Evolutionary conservation across 495 filamentous ascomycete species (phyloP).

Genomic region (Penicillium canescens): DNA sequence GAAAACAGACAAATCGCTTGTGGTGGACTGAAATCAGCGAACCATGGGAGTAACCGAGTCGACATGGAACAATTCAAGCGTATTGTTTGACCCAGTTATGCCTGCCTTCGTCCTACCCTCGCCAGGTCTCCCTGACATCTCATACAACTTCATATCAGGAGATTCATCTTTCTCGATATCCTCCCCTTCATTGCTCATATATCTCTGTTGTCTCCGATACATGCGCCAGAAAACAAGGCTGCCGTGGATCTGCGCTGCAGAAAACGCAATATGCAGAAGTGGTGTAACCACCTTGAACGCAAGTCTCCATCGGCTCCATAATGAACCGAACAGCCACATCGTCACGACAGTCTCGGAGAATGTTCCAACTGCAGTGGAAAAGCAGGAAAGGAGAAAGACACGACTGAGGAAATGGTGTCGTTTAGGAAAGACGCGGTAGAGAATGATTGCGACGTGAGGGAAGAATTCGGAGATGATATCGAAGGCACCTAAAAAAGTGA

Average conservation of each 20-base stretch:
- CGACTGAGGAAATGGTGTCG: conserved; percentile 42
- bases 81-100: no score
- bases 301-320: conserved; percentile 47
- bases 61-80: no score
- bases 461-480: conserved; percentile 51
- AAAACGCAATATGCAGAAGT: conserved; percentile 45
- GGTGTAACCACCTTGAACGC: conserved; percentile 52
- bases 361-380: conserved; percentile 45
- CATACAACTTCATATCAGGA: not conserved
- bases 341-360: conserved; percentile 45
- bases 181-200: conserved; percentile 17
- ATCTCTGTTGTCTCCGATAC: conserved; percentile 32
- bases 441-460: conserved; percentile 50
- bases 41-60: no score
- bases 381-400: conserved; percentile 37
- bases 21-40: no score
- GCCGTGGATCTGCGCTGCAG: conserved; percentile 46
- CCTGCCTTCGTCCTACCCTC: no score
- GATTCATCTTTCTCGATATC: not conserved
- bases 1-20: no score
- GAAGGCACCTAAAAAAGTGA: conserved; percentile 38
- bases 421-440: conserved; percentile 44
- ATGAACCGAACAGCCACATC: conserved; percentile 49
- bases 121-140: not conserved
- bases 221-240: conserved; percentile 44